A percentile compares a stretch with the other conserved stretches of the same genome.
Conservation (phyloP, 495 filamentous ascomycete species). For the Chlorociboria aeruginascens region DNA sequence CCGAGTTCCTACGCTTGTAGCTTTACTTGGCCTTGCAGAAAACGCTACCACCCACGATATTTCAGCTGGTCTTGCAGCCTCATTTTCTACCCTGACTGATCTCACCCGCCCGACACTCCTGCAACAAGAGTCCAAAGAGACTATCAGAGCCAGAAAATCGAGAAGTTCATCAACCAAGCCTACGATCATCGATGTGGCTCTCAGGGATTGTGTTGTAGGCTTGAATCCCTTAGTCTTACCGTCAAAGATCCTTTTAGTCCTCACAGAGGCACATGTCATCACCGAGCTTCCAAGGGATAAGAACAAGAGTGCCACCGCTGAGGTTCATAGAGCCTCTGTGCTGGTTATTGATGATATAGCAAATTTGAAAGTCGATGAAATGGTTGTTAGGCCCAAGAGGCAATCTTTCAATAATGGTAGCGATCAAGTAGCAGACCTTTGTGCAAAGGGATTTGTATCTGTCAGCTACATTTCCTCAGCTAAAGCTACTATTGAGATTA, state of each 20-base stretch:
- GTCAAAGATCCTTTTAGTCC: constrained; percentile 63
- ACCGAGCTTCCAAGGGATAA: constrained; percentile 48
- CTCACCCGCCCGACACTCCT: constrained; percentile 18
- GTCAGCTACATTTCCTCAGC: constrained; percentile 77
- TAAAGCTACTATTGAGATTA: constrained; percentile 46
- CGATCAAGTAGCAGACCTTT: constrained; percentile 52
- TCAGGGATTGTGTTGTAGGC: constrained; percentile 71
- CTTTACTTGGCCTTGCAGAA: constrained; percentile 56
- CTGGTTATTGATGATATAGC: constrained; percentile 71
- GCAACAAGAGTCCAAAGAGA: neutral
- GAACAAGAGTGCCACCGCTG: constrained; percentile 45
- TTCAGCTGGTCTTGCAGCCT: constrained; percentile 63
- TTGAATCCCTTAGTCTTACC: constrained; percentile 65
- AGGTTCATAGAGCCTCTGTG: constrained; percentile 67
- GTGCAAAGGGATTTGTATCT: constrained; percentile 64
- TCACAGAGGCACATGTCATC: constrained; percentile 62
- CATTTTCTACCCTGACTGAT: constrained; percentile 65
- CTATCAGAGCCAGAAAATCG: neutral
- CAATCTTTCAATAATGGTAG: constrained; percentile 36
- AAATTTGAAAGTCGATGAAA: constrained; percentile 25
- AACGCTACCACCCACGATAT: constrained; percentile 60
- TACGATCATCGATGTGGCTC: constrained; percentile 56
- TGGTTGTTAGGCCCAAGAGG: constrained; percentile 25
- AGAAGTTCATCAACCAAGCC: constrained; percentile 24
- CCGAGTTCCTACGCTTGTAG: constrained; percentile 67